Base-by-base conservation (phyloP, 148 eudicot species). In the Diospyros lotus region DNA sequence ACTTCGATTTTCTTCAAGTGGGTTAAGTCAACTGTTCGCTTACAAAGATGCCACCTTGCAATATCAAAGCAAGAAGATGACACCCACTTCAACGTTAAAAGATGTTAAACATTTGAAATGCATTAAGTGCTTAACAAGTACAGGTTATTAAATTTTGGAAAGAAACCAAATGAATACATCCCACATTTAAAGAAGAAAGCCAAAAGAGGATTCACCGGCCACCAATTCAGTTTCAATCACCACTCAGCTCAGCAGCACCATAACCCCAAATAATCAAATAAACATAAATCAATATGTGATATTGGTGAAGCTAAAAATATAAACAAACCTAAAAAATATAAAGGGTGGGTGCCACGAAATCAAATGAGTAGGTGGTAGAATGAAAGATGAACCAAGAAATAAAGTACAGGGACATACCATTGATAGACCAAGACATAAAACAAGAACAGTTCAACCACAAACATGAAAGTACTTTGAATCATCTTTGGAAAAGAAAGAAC, bases 151-250 rank as follows among this genome's bases (percentile, higher is more conserved):
- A 63, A 56, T 73, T 6, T 45, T 46, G 40, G 48, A 15, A 52
- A 40, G 11, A 59, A 61, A 60, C 17, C 55, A 59, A 72, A 28
- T 58, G 42, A 72, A 28, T 53, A 9, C 39, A 59, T 1, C 6
- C 2, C 5, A 17, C 18, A 12, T 40, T 2, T 43, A 3, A 1
- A 72, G 12, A 72, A 60, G 56, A 50, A 72, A 58, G 43, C 42
- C 53, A 59, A 59, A 42, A 66, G 45, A 6, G 61, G 73, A 41
- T 6, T 69, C 46, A 13, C 54, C 61, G 53, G 15, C 73, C 73
- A 51, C 18, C 59, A 38, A 69, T 69, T 55, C 50, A n/a, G 66
- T 46, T 41, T 67, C 13, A 48, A 48, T 46, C 14, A 18, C 50
- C 38, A 0, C 4, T 48, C 14, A 10, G 38, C 1, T 15, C 64